Evolutionary conservation across 2,329 filamentous ascomycete species (phyloP).

Genomic region (Ascochyta lentis): DNA sequence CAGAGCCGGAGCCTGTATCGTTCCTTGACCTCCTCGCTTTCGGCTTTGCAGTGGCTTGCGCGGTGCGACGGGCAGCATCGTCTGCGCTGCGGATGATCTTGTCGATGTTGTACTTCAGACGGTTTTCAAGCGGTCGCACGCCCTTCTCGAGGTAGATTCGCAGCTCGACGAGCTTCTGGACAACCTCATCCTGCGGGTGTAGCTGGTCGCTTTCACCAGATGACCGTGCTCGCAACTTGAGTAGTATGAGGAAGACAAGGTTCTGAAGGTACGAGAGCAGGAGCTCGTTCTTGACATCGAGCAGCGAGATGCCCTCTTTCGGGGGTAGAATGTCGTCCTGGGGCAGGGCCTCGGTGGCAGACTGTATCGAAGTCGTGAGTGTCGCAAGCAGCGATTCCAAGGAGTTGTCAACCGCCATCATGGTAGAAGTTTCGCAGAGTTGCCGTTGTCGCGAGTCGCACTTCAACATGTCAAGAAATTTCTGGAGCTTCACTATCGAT

Average conservation of each 20-base stretch:
- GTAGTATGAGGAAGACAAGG: slow-evolving; percentile 82
- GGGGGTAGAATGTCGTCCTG: slow-evolving; percentile 71
- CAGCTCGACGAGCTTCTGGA: slow-evolving; percentile 87
- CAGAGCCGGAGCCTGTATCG: slow-evolving; percentile 50
- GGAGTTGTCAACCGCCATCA: slow-evolving; percentile 50
- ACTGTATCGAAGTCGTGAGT: slow-evolving; percentile 68
- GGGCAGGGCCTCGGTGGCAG: slow-evolving; percentile 60
- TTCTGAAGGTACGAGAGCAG: slow-evolving; percentile 95
- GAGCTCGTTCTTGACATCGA: slow-evolving; percentile 97
- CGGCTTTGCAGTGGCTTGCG: slow-evolving; percentile 29
- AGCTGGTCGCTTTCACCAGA: slow-evolving; percentile 43
- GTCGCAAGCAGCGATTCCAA: slow-evolving; percentile 50
- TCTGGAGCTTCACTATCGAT: slow-evolving; percentile 13
- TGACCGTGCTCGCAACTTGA: slow-evolving; percentile 68
- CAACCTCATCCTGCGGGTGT: slow-evolving; percentile 69
- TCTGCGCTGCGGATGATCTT: slow-evolving; percentile 90
- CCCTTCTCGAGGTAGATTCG: slow-evolving; percentile 94
- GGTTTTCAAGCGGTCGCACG: slow-evolving; percentile 85
- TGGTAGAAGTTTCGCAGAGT: not conserved
- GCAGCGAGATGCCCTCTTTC: slow-evolving; percentile 86
- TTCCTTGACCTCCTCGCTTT: slow-evolving; percentile 39
- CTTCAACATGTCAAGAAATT: slow-evolving; percentile 10
- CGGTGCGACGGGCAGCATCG: slow-evolving; percentile 58
- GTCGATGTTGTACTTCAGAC: slow-evolving; percentile 94
- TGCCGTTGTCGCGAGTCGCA: not conserved